Conservation (phyloP, 2,329 filamentous ascomycete genomes). For the Amauroascus niger region DNA sequence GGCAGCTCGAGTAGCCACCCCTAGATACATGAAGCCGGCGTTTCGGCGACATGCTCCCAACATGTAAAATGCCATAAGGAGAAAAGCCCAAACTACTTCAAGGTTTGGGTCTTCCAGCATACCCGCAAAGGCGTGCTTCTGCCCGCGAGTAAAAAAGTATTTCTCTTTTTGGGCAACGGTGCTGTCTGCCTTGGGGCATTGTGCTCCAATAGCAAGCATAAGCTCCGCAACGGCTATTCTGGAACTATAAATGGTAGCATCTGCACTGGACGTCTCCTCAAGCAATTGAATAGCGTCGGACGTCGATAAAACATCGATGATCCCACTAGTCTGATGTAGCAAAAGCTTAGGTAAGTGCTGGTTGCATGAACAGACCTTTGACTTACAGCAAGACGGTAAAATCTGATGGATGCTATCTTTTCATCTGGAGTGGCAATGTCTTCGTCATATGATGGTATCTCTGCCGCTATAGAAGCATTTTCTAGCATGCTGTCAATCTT, state of each 20-base stretch:
- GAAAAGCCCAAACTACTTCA: slow-evolving; percentile 44
- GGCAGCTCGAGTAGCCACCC: slow-evolving; percentile 49
- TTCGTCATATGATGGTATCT: neutral
- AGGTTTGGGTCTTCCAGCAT: slow-evolving; percentile 48
- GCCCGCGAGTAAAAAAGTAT: slow-evolving; percentile 42
- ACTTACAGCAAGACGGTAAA: slow-evolving; percentile 9
- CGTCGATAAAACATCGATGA: slow-evolving; percentile 31
- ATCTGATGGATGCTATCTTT: neutral
- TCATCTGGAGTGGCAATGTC: neutral
- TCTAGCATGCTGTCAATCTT: slow-evolving; percentile 48
- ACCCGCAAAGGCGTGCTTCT: slow-evolving; percentile 40
- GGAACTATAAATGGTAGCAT: slow-evolving; percentile 3
- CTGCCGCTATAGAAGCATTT: slow-evolving; percentile 30
- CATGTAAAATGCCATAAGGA: slow-evolving; percentile 52
- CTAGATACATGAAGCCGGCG: slow-evolving; percentile 54
- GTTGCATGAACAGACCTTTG: neutral
- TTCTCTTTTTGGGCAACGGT: slow-evolving; percentile 27
- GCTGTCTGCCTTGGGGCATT: slow-evolving; percentile 33
- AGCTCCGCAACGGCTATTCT: slow-evolving; percentile 26
- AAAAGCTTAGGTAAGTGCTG: neutral
- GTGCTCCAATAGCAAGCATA: slow-evolving; percentile 46
- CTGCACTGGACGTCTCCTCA: neutral
- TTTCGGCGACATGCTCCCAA: slow-evolving; percentile 50
- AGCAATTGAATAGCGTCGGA: slow-evolving; percentile 20
- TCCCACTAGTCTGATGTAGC: slow-evolving; percentile 32